Conservation (phyloP, 352 stramenopile genomes). For the Lagenidium sp. region DNA sequence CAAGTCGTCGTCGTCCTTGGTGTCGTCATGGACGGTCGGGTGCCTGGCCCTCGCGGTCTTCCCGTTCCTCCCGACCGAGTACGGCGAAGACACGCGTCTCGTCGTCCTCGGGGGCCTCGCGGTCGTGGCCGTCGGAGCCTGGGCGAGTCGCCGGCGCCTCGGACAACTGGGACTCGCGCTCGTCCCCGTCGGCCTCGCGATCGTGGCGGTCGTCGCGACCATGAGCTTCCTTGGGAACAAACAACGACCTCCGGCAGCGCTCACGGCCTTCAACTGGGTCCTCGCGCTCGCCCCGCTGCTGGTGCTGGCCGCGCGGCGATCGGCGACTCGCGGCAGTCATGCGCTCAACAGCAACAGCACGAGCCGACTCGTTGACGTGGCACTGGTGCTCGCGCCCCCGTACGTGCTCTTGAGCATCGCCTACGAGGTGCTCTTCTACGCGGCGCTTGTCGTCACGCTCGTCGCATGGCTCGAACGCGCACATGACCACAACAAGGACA, state of each 20-base stretch:
- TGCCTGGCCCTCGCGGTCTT: conserved; percentile 64
- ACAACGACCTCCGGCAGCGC: conserved; percentile 31
- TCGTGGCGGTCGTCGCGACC: conserved; percentile 35
- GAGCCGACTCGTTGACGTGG: conserved; percentile 38
- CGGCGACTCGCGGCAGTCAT: neutral
- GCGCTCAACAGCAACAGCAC: neutral
- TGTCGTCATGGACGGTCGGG: conserved; percentile 24
- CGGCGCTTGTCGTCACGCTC: conserved; percentile 41
- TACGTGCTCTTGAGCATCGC: conserved; percentile 77
- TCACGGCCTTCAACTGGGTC: conserved; percentile 52
- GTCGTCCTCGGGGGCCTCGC: conserved; percentile 40
- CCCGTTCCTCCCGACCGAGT: conserved; percentile 63
- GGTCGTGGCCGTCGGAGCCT: neutral
- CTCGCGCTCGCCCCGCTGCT: conserved; percentile 32
- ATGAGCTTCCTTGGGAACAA: conserved; percentile 45
- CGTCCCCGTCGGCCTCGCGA: conserved; percentile 19
- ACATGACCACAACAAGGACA: too few species aligned
- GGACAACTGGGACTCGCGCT: conserved; percentile 1
- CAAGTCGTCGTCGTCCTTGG: neutral
- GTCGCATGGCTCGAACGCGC: conserved; percentile 55
- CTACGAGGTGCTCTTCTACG: conserved; percentile 81
- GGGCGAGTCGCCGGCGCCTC: neutral
- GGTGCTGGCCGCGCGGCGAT: conserved; percentile 14
- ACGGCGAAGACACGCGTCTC: conserved; percentile 53
- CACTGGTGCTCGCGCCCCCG: conserved; percentile 44